These are phyloP conservation scores for Tolypocladium album DNA, from an alignment of 2,329 filamentous ascomycete genomes.

Conservation along the genomic window DNA sequence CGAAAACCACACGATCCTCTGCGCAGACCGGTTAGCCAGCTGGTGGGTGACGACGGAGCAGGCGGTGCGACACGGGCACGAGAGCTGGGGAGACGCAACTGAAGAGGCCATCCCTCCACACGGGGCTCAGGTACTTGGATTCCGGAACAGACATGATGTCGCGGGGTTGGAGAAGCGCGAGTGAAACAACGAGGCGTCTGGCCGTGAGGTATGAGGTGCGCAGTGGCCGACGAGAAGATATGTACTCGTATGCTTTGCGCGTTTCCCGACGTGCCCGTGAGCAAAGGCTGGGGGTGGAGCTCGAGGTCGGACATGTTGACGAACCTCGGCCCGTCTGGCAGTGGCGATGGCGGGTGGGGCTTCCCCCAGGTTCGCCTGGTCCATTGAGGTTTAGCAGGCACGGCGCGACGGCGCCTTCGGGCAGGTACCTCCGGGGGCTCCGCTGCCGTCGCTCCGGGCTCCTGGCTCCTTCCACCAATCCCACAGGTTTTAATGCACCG, in stretches of 20 bases:
- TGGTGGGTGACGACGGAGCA: neutral
- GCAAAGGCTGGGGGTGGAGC: neutral
- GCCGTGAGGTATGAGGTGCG: neutral
- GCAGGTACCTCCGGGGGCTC: neutral
- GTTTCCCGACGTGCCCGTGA: too few species aligned
- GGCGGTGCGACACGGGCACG: neutral
- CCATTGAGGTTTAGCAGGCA: neutral
- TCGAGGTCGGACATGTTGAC: neutral
- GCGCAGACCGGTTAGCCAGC: neutral
- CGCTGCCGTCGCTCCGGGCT: neutral
- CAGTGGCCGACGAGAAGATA: neutral
- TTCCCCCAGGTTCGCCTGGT: neutral
- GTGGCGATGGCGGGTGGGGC: neutral
- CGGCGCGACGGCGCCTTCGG: neutral
- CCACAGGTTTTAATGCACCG: too few species aligned
- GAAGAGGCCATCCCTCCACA: constrained; percentile 85
- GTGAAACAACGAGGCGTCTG: neutral
- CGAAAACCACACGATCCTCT: constrained; percentile 87
- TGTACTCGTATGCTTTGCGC: neutral
- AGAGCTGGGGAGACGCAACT: constrained; percentile 31
- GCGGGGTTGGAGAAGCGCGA: neutral
- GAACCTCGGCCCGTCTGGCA: neutral
- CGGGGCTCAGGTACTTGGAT: constrained; percentile 66
- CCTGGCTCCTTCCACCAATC: neutral
- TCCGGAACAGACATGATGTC: constrained; percentile 54